Evolutionary conservation across 176 grass and related monocot genomes (phyloP).

Genomic region (Musa acuminata): DNA sequence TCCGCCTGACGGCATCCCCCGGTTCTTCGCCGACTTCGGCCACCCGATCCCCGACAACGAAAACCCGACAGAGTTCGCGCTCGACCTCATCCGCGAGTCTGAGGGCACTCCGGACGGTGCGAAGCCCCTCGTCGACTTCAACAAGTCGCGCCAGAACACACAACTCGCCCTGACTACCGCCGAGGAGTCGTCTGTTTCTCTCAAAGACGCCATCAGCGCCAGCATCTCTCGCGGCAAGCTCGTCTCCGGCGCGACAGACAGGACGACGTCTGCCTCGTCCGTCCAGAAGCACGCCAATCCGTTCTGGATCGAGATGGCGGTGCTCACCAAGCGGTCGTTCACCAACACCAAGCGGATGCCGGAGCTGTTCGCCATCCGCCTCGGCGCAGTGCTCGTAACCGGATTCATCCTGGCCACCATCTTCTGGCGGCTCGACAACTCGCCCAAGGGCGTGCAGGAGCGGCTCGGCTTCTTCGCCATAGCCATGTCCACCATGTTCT

Average conservation of each 20-base stretch:
- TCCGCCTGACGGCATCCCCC: constrained; percentile 30
- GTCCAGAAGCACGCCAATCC: constrained; percentile 69
- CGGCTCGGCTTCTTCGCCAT: constrained; percentile 81
- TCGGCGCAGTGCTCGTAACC: constrained; percentile 56
- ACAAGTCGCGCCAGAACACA: constrained; percentile 32
- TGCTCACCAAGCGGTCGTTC: constrained; percentile 59
- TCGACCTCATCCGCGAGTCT: constrained; percentile 67
- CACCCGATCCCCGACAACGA: constrained; percentile 60
- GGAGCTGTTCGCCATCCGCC: constrained; percentile 66
- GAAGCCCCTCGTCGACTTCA: constrained; percentile 53
- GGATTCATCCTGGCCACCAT: constrained; percentile 76
- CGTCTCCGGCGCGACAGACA: constrained; percentile 27
- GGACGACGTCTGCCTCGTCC: constrained; percentile 11
- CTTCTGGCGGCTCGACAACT: constrained; percentile 71
- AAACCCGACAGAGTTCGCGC: constrained; percentile 81
- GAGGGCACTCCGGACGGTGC: constrained; percentile 40
- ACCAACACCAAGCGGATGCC: constrained; percentile 85
- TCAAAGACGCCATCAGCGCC: constrained; percentile 48
- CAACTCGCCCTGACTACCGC: neutral
- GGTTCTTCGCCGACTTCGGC: constrained; percentile 53
- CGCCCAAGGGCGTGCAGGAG: constrained; percentile 68
- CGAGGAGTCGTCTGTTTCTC: constrained; percentile 1
- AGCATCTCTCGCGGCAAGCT: constrained; percentile 65
- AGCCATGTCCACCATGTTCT: constrained; percentile 89
- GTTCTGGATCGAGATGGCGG: constrained; percentile 53